These are phyloP conservation scores for Casuarina glauca DNA, from an alignment of 306 rosid genomes.

Conservation along the genomic window DNA sequence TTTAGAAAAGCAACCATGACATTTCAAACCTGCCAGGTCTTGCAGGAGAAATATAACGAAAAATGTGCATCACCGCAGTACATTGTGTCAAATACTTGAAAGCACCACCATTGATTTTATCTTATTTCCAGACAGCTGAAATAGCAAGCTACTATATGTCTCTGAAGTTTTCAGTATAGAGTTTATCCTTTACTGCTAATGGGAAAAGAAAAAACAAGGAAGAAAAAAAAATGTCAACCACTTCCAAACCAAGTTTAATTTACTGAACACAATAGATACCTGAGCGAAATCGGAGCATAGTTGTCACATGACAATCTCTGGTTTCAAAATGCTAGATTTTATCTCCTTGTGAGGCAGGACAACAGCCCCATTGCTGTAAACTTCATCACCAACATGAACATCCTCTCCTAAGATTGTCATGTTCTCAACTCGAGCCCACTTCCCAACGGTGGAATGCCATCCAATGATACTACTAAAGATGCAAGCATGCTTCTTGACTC, in stretches of 20 bases:
- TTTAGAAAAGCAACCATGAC: not conserved
- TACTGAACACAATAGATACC: not conserved
- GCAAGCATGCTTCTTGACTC: constrained; percentile 86
- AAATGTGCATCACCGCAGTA: too few relatives aligned
- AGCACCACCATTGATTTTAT: not conserved
- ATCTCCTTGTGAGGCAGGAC: constrained; percentile 98
- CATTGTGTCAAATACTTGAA: not conserved
- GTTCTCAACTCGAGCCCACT: constrained; percentile 96
- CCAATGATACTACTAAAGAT: constrained; percentile 91
- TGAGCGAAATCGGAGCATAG: not conserved
- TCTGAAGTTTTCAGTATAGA: not conserved
- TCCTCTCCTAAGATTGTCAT: constrained; percentile 99
- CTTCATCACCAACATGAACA: constrained; percentile 84
- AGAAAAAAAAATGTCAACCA: not conserved
- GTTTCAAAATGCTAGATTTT: constrained; percentile 93
- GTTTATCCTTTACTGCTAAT: not conserved
- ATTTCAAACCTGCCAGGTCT: too few relatives aligned
- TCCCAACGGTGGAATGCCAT: constrained; percentile 95
- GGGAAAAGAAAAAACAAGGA: not conserved
- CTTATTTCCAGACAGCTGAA: not conserved
- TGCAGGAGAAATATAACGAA: too few relatives aligned
- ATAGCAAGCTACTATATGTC: not conserved
- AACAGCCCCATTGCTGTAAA: constrained; percentile 91
- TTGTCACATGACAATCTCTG: constrained; percentile 90
- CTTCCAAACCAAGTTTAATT: not conserved